phyloP scores from a whole-genome alignment of 441 rosid genomes.

The Gossypium davidsonii region DNA sequence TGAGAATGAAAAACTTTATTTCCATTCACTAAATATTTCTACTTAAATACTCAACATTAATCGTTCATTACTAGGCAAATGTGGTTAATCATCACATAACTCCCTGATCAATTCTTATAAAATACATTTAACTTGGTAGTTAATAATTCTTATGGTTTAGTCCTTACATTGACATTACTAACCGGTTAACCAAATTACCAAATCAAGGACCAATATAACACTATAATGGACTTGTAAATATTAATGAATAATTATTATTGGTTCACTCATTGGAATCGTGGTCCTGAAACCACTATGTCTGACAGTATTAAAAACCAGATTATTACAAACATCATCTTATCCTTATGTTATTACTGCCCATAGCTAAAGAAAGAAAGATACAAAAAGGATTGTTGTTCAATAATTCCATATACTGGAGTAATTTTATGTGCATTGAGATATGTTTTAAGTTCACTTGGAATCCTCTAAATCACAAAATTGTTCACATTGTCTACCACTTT shows the following conservation, averaged over 20 bases:
- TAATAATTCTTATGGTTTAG: background rate
- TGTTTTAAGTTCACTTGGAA: background rate
- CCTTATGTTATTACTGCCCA: background rate
- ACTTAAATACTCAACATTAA: background rate
- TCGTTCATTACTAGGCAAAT: background rate
- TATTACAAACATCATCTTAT: background rate
- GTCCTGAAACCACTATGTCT: background rate
- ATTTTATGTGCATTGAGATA: background rate
- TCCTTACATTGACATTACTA: background rate
- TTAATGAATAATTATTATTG: too few species aligned
- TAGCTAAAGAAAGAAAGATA: background rate
- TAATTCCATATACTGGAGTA: background rate
- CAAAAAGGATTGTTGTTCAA: background rate
- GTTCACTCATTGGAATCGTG: background rate
- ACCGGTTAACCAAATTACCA: background rate
- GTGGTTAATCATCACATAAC: background rate
- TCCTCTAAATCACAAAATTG: background rate
- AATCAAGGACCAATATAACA: background rate
- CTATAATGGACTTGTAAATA: too few species aligned
- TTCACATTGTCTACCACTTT: background rate
- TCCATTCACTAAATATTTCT: background rate
- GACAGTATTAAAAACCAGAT: background rate
- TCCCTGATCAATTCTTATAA: background rate
- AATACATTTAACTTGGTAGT: background rate
- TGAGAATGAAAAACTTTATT: background rate